Conservation (phyloP, 2,329 filamentous ascomycete species). For the Alternaria atra region DNA sequence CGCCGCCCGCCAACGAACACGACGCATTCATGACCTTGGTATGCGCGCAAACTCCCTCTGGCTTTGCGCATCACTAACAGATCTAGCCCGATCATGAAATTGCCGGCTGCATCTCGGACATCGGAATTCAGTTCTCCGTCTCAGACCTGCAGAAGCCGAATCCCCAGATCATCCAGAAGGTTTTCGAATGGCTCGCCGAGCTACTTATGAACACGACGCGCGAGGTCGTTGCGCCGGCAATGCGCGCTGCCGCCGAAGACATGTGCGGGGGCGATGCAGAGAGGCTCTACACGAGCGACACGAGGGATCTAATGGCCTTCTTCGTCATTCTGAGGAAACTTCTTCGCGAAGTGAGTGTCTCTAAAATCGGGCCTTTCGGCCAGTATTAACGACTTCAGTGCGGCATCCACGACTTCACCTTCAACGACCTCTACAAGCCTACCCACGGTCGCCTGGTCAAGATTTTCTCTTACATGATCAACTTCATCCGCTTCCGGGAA, state of each 20-base stretch:
- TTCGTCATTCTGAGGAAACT: slow-evolving; percentile 84
- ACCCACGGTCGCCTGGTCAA: slow-evolving; percentile 90
- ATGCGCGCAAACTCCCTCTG: slow-evolving; percentile 18
- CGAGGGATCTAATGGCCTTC: slow-evolving; percentile 94
- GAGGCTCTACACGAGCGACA: slow-evolving; percentile 79
- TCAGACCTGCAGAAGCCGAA: slow-evolving; percentile 94
- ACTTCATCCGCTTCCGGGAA: slow-evolving; percentile 97
- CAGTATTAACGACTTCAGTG: slow-evolving; percentile 64
- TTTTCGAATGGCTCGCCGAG: slow-evolving; percentile 98
- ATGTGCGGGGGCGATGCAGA: slow-evolving; percentile 85
- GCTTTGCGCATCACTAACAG: slow-evolving; percentile 25
- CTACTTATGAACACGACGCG: slow-evolving; percentile 92
- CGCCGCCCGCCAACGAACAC: slow-evolving; percentile 54
- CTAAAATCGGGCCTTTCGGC: not conserved
- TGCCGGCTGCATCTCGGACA: slow-evolving; percentile 95
- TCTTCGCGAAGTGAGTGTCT: slow-evolving; percentile 67
- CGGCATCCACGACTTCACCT: slow-evolving; percentile 91
- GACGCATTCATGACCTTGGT: slow-evolving; percentile 63
- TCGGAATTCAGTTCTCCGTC: slow-evolving; percentile 87
- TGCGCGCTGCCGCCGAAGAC: slow-evolving; percentile 90
- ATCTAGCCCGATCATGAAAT: slow-evolving; percentile 77
- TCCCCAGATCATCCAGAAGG: slow-evolving; percentile 91
- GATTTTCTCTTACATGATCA: slow-evolving; percentile 98
- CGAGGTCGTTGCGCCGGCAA: slow-evolving; percentile 91
- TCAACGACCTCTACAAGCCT: slow-evolving; percentile 89